Percentiles rank a stretch among this genome's conserved stretches.
Evolutionary conservation across 352 stramenopile genomes (phyloP).

Genomic region (Globisporangium nodosum): DNA sequence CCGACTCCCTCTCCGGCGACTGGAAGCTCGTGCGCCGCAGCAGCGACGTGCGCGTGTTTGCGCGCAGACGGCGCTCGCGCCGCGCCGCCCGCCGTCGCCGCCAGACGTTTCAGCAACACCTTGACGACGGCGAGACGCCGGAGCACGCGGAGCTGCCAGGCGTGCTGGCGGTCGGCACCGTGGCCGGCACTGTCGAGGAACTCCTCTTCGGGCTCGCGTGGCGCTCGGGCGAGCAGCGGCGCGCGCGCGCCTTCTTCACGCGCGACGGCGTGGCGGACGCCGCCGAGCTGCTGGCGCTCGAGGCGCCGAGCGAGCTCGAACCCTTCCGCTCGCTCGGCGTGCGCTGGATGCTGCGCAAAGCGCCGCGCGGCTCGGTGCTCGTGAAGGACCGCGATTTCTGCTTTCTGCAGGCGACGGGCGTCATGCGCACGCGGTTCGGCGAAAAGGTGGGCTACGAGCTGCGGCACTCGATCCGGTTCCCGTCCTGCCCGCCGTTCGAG

Average conservation of each 20-base stretch:
- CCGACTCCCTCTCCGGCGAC: constrained; percentile 14
- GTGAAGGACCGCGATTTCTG: constrained; percentile 49
- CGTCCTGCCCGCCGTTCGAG: constrained; percentile 37
- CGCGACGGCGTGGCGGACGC: constrained; percentile 34
- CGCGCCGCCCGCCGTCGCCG: too few relatives aligned
- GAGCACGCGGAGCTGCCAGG: constrained; percentile 22
- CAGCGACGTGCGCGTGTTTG: constrained; percentile 46
- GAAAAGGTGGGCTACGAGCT: constrained; percentile 34
- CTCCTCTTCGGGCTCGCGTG: constrained; percentile 44
- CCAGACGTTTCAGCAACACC: too few relatives aligned
- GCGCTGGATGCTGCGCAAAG: constrained; percentile 39
- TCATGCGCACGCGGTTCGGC: constrained; percentile 25
- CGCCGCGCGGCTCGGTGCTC: constrained; percentile 24
- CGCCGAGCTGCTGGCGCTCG: constrained; percentile 35
- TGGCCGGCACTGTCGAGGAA: constrained; percentile 36
- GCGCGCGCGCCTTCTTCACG: constrained; percentile 26
- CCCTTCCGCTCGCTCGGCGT: constrained; percentile 40
- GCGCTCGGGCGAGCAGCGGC: constrained; percentile 23
- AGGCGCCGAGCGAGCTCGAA: constrained; percentile 21
- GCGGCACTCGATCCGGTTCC: constrained; percentile 60
- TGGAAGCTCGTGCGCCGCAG: constrained; percentile 50
- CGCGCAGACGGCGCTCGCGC: constrained; percentile 13
- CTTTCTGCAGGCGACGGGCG: constrained; percentile 32
- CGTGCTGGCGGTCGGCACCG: constrained; percentile 30
- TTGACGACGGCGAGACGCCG: neutral